phyloP scores from a whole-genome alignment of 1,284 basidiomycete genomes.

The Ganoderma meredithae region DNA sequence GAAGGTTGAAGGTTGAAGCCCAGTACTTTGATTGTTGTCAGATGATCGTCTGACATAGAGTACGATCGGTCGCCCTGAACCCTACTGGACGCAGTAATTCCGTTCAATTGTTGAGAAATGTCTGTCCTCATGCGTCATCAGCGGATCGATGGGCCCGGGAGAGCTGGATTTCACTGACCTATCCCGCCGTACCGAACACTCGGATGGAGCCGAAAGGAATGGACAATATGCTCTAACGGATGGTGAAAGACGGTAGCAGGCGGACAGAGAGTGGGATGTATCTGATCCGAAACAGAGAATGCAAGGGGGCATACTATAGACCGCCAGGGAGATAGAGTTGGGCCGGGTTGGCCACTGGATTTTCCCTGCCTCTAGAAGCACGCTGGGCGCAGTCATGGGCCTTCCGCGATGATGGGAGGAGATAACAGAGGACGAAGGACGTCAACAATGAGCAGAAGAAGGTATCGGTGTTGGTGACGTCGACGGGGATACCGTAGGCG shows the following conservation, averaged over 20 bases:
- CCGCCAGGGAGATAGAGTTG: not conserved
- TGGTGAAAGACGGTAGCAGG: no score
- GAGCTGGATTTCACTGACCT: not conserved
- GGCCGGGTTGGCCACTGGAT: not conserved
- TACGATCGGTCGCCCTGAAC: no score
- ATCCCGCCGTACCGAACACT: not conserved
- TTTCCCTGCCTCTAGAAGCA: not conserved
- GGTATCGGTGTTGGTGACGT: no score
- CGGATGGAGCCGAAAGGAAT: no score
- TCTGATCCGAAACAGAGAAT: not conserved
- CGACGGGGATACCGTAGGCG: no score
- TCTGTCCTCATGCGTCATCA: conserved; percentile 14
- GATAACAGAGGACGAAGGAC: not conserved
- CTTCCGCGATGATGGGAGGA: not conserved
- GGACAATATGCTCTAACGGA: no score
- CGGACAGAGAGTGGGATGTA: no score
- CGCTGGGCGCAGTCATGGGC: not conserved
- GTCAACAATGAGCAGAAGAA: no score
- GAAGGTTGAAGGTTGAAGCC: no score
- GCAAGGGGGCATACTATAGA: not conserved
- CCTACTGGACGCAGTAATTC: not conserved
- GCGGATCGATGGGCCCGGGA: conserved; percentile 10
- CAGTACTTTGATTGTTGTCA: no score
- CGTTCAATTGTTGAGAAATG: not conserved
- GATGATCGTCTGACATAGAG: no score